phyloP scores from a whole-genome alignment of 768 basidiomycete species.

The Dendrothele bispora region DNA sequence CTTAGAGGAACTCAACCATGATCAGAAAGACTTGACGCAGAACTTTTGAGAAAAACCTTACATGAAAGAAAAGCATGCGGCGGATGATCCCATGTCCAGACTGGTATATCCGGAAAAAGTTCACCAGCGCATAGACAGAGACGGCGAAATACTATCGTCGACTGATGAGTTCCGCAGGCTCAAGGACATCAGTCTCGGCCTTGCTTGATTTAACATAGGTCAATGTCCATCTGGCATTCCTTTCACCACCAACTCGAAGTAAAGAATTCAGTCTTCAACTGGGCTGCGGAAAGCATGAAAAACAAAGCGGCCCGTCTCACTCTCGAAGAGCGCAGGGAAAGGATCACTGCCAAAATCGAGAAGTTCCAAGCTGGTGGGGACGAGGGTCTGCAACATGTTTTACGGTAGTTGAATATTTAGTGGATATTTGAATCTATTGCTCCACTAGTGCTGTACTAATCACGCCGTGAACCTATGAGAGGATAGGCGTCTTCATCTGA shows the following conservation, averaged over 20 bases:
- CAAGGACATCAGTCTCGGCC: slow-evolving; percentile 71
- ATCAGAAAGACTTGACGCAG: slow-evolving; percentile 7
- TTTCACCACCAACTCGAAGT: slow-evolving; percentile 68
- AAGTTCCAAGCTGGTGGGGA: slow-evolving; percentile 76
- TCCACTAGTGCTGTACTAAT: slow-evolving; percentile 38
- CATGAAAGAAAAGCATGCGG: slow-evolving; percentile 64
- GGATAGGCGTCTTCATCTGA: slow-evolving; percentile 32
- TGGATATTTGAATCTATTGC: slow-evolving; percentile 3
- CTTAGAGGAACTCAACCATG: slow-evolving; percentile 3
- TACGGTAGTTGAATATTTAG: not conserved
- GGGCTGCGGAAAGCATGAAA: slow-evolving; percentile 70
- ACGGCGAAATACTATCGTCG: slow-evolving; percentile 51
- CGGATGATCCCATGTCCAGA: slow-evolving; percentile 51
- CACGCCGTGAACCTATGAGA: slow-evolving; percentile 58
- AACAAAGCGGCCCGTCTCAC: slow-evolving; percentile 69
- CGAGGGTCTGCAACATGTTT: slow-evolving; percentile 59
- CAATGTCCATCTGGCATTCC: slow-evolving; percentile 53
- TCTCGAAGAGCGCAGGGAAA: slow-evolving; percentile 68
- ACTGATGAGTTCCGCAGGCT: slow-evolving; percentile 64
- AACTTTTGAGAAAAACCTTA: slow-evolving; percentile 50
- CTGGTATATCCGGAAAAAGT: slow-evolving; percentile 54
- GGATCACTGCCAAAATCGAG: slow-evolving; percentile 86
- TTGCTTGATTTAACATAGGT: slow-evolving; percentile 66
- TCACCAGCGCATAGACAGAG: slow-evolving; percentile 53
- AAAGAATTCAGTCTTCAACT: slow-evolving; percentile 55